Evolutionary conservation across 257 asterid genomes (phyloP).

Genomic region (Solanum commersonii): DNA sequence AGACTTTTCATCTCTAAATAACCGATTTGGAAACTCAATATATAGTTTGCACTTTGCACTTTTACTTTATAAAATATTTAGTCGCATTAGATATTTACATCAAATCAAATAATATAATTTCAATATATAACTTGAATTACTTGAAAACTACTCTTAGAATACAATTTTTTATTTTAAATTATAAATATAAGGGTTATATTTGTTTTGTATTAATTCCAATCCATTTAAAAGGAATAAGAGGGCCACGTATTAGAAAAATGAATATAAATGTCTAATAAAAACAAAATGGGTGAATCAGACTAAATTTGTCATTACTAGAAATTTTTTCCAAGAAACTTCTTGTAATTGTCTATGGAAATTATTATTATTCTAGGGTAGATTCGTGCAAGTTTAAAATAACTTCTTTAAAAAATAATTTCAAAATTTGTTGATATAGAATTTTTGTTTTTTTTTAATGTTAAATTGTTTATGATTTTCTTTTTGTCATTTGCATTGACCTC

Average conservation of each 20-base stretch:
- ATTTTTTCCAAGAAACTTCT: neutral
- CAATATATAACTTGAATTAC: neutral
- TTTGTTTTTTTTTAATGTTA: neutral
- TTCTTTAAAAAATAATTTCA: neutral
- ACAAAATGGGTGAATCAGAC: neutral
- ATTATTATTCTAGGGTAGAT: neutral
- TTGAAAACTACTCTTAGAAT: neutral
- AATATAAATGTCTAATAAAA: neutral
- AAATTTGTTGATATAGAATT: neutral
- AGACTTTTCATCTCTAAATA: neutral
- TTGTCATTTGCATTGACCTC: neutral
- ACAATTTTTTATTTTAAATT: neutral
- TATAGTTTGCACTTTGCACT: neutral
- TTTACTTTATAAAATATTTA: neutral
- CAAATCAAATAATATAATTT: neutral
- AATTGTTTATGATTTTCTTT: neutral
- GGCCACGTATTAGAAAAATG: neutral
- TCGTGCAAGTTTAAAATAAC: slow-evolving; percentile 3
- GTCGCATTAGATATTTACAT: neutral
- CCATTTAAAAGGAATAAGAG: neutral
- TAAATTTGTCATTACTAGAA: neutral
- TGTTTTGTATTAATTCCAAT: neutral
- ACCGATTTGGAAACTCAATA: neutral
- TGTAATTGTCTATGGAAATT: neutral
- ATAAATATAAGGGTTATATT: neutral